These are phyloP conservation scores for Cyclocybe aegerita DNA, from an alignment of 768 basidiomycete genomes.

Conservation along the genomic window DNA sequence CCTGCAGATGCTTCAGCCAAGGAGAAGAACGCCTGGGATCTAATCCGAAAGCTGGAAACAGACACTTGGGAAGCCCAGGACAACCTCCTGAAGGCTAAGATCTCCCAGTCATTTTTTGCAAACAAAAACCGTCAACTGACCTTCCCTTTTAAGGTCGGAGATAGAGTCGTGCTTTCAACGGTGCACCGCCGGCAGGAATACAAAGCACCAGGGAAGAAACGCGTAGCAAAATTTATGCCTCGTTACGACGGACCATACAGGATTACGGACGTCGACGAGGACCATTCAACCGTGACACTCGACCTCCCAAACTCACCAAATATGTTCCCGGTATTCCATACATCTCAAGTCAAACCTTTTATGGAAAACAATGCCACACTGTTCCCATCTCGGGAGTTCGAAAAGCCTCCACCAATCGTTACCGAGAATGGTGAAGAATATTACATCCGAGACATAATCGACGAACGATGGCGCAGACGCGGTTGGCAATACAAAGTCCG, in stretches of 20 bases:
- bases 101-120: slow-evolving; percentile 14
- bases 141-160: slow-evolving; percentile 1
- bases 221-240: slow-evolving; percentile 36
- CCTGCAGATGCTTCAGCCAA: background rate
- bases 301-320: slow-evolving; percentile 16
- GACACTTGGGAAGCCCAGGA: slow-evolving; percentile 24
- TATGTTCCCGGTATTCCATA: slow-evolving; percentile 34
- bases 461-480: slow-evolving; percentile 17
- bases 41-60: slow-evolving; percentile 4
- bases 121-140: slow-evolving; percentile 2
- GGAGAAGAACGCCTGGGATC: background rate
- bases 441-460: slow-evolving; percentile 24
- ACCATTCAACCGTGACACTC: slow-evolving; percentile 20
- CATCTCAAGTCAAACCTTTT: slow-evolving; percentile 23
- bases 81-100: slow-evolving; percentile 15
- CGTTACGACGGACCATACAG: slow-evolving; percentile 29
- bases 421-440: slow-evolving; percentile 22
- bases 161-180: slow-evolving; percentile 22
- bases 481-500: slow-evolving; percentile 27
- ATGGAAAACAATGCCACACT: slow-evolving; percentile 24
- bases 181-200: slow-evolving; percentile 25
- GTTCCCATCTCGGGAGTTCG: slow-evolving; percentile 26
- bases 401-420: slow-evolving; percentile 19
- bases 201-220: slow-evolving; percentile 16
- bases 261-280: slow-evolving; percentile 13